These are phyloP conservation scores for Talaromyces liani DNA, from an alignment of 495 filamentous ascomycete species.

Conservation along the genomic window DNA sequence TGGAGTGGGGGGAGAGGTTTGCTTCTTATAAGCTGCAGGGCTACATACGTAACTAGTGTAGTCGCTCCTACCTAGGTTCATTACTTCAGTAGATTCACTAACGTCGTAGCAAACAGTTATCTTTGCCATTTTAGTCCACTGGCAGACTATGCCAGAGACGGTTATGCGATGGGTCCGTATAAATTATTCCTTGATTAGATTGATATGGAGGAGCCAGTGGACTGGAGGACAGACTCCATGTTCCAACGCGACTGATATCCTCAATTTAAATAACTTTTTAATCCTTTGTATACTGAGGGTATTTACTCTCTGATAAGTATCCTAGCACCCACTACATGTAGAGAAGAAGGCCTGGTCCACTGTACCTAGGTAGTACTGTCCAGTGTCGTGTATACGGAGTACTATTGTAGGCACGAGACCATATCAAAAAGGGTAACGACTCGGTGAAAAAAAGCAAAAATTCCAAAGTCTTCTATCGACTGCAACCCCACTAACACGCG, in stretches of 20 bases:
- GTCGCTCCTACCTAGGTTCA: no score
- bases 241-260: neutral
- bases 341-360: neutral
- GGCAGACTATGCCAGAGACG: neutral
- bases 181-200: neutral
- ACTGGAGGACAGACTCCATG: neutral
- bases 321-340: neutral
- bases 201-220: neutral
- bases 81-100: neutral
- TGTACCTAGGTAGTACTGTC: neutral
- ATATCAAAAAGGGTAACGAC: neutral
- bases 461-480: neutral
- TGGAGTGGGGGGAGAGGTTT: neutral
- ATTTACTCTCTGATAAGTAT: neutral
- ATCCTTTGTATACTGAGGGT: no score
- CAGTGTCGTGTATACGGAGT: neutral
- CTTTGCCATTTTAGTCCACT: neutral
- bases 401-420: neutral
- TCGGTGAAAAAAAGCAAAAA: neutral
- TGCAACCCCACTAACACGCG: conserved; percentile 2
- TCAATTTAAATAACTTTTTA: no score
- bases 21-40: conserved; percentile 1
- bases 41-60: neutral
- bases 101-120: neutral
- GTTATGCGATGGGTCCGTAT: neutral